A percentile compares a stretch with the other conserved stretches of the same genome.
Evolutionary conservation across 441 rosid genomes (phyloP).

Genomic region (Erodium texanum): DNA sequence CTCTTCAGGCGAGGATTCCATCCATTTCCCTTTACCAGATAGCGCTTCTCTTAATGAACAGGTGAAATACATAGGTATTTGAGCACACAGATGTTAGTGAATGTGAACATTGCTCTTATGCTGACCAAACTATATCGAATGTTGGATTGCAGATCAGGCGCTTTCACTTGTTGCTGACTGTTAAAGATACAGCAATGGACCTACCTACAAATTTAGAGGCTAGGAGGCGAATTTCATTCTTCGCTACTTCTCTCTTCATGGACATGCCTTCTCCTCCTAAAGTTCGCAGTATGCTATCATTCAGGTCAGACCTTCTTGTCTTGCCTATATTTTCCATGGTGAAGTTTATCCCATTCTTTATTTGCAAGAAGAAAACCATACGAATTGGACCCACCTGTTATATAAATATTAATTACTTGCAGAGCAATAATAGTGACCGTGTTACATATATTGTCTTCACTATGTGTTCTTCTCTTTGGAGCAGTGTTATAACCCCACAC

Average conservation of each 20-base stretch:
- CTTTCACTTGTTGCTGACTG: constrained; percentile 60
- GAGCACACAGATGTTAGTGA: too few species aligned
- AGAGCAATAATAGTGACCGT: neutral
- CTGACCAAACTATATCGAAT: constrained; percentile 20
- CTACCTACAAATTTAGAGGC: constrained; percentile 86
- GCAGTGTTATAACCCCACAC: constrained; percentile 90
- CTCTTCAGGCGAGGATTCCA: constrained; percentile 33
- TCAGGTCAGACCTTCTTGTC: constrained; percentile 54
- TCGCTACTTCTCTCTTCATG: constrained; percentile 94
- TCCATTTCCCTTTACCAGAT: constrained; percentile 83
- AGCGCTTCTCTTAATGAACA: constrained; percentile 48
- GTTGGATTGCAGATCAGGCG: constrained; percentile 63
- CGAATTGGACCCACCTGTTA: constrained; percentile 6
- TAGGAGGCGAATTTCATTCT: constrained; percentile 80
- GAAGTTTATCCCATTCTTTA: constrained; percentile 3
- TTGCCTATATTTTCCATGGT: constrained; percentile 14
- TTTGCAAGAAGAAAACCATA: constrained; percentile 1
- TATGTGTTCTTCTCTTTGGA: constrained; percentile 18
- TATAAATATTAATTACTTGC: constrained; percentile 1
- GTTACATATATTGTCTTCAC: constrained; percentile 13
- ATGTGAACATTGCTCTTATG: neutral
- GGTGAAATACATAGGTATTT: too few species aligned
- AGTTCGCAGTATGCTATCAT: constrained; percentile 83
- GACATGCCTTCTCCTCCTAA: constrained; percentile 87
- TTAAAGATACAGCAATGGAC: constrained; percentile 86